A percentile compares a stretch with the other conserved stretches of the same genome.
Conservation (phyloP, 768 basidiomycete genomes). For the Tylopilus plumbeoviolaceoides region DNA sequence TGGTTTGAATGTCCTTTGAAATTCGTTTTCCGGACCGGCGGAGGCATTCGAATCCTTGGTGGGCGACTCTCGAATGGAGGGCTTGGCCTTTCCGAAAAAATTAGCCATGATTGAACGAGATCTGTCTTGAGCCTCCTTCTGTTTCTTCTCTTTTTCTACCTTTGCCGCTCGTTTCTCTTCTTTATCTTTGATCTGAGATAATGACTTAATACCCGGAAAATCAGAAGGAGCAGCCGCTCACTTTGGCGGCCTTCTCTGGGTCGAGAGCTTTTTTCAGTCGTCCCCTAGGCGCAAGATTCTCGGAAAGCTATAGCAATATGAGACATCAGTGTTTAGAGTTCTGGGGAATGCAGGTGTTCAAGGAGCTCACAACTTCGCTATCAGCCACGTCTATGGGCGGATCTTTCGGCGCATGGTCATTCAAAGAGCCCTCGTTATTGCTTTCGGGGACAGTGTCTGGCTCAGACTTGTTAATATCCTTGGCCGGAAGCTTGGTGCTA, state of each 20-base stretch:
- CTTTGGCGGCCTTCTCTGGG: slow-evolving; percentile 45
- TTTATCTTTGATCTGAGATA: slow-evolving; percentile 59
- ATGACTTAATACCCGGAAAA: slow-evolving; percentile 1
- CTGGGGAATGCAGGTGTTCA: background rate
- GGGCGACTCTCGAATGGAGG: slow-evolving; percentile 21
- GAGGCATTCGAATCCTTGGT: slow-evolving; percentile 25
- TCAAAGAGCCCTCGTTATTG: background rate
- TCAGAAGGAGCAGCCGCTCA: slow-evolving; percentile 7
- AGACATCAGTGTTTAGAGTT: background rate
- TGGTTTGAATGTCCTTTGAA: slow-evolving; percentile 71
- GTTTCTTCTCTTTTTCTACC: slow-evolving; percentile 67
- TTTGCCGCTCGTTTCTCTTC: slow-evolving; percentile 66
- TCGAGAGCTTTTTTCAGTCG: slow-evolving; percentile 52
- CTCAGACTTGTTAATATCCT: slow-evolving; percentile 30
- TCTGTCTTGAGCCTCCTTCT: slow-evolving; percentile 64
- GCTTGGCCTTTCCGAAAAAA: slow-evolving; percentile 70
- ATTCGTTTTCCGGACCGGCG: slow-evolving; percentile 49
- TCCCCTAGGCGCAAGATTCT: slow-evolving; percentile 28
- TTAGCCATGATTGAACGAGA: slow-evolving; percentile 72
- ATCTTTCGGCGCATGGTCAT: slow-evolving; percentile 29
- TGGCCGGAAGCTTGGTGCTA: slow-evolving; percentile 29
- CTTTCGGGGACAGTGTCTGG: slow-evolving; percentile 1
- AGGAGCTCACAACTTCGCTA: slow-evolving; percentile 35
- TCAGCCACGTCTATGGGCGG: slow-evolving; percentile 34
- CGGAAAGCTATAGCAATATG: slow-evolving; percentile 14